Evolutionary conservation across 139 green algal genomes (phyloP).

Genomic region (Chlamydomonas sphaeroides): DNA sequence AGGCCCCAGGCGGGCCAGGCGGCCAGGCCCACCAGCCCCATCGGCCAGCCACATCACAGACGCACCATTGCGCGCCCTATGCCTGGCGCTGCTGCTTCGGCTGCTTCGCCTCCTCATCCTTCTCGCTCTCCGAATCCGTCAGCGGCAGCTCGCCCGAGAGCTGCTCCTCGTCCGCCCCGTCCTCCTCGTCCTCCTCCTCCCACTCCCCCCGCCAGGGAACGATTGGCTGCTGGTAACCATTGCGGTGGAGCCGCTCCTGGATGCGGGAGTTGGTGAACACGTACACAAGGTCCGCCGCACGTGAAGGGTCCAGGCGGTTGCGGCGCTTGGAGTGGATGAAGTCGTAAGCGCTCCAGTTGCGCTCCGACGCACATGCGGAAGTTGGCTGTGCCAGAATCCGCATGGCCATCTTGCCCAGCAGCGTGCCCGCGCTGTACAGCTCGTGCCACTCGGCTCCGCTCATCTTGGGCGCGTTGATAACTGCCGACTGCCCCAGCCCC

Average conservation of each 20-base stretch:
- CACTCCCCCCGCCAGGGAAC: background rate
- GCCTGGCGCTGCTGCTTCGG: too few species aligned
- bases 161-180: background rate
- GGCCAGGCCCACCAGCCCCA: too few species aligned
- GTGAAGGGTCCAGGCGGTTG: background rate
- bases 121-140: too few species aligned
- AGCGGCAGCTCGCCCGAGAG: too few species aligned
- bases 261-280: background rate
- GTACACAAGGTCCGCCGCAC: background rate
- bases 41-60: too few species aligned
- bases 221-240: background rate
- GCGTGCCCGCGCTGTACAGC: background rate
- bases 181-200: background rate
- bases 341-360: conserved; percentile 48
- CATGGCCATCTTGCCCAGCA: background rate
- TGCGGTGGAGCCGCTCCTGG: background rate
- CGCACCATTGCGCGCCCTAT: too few species aligned
- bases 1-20: too few species aligned
- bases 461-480: background rate
- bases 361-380: conserved; percentile 20
- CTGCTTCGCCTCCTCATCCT: too few species aligned
- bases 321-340: background rate
- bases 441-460: background rate
- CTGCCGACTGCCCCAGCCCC: background rate
- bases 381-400: background rate